These are phyloP conservation scores for Talaromyces wortmannii DNA, from an alignment of 495 filamentous ascomycete species.

Conservation along the genomic window DNA sequence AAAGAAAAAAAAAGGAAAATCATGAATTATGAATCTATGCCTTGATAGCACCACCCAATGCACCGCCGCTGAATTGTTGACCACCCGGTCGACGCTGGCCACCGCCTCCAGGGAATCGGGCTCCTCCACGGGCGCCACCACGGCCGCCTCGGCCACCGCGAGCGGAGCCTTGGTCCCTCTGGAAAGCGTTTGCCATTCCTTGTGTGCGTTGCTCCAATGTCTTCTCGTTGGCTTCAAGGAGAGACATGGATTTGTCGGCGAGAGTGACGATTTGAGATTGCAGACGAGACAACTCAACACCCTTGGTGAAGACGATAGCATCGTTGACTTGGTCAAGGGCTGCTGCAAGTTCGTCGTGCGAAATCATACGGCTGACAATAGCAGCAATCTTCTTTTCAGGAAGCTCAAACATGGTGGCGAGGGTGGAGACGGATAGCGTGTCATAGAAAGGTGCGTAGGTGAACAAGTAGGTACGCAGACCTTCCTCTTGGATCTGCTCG, in stretches of 20 bases:
- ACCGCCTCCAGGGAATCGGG: conserved; percentile 40
- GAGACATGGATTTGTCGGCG: conserved; percentile 87
- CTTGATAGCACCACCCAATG: conserved; percentile 58
- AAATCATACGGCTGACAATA: conserved; percentile 99
- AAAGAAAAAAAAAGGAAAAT: conserved; percentile 15
- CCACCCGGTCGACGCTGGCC: conserved; percentile 47
- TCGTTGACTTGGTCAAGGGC: conserved; percentile 97
- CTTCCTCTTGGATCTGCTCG: conserved; percentile 97
- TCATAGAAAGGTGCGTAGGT: conserved; percentile 99
- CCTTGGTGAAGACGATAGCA: conserved; percentile 98
- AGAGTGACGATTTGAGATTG: conserved; percentile 92
- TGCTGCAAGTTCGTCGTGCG: conserved; percentile 93
- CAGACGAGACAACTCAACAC: conserved; percentile 91
- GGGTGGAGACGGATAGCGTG: conserved; percentile 76
- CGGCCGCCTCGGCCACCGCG: conserved; percentile 63
- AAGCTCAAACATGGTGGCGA: conserved; percentile 94
- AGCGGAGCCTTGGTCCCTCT: conserved; percentile 72
- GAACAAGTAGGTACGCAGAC: conserved; percentile 96
- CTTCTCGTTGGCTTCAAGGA: conserved; percentile 97
- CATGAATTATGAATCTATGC: conserved; percentile 35
- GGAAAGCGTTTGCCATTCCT: conserved; percentile 90
- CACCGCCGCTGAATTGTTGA: conserved; percentile 58
- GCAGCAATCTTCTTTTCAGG: conserved; percentile 81
- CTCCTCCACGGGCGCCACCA: conserved; percentile 64
- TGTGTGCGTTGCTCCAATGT: conserved; percentile 94